Base-by-base conservation (phyloP, 331 rosid genomes). In the Arachis monticola region DNA sequence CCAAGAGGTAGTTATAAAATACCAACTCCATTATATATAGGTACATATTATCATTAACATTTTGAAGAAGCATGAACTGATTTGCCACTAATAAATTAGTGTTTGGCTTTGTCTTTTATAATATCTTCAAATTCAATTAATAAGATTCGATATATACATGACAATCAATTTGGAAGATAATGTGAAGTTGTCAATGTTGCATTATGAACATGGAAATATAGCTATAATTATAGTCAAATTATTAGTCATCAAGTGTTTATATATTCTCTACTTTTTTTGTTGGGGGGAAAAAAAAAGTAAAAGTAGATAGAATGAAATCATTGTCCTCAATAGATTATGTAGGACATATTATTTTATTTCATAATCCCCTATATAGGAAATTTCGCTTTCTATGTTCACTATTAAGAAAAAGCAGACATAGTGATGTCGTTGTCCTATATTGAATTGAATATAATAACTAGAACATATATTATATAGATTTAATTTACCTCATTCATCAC, bases 81-180 rank as follows among this genome's bases (percentile, higher is more conserved):
- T 35, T 52, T 8, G 63, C 22, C 53, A 38, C 70, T 10, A 50
- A 62, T 52, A 30, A 17, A 51, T 52, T 58, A 7, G 5, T 52
- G 79, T 63, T 12, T 74, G 32, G 22, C 31, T 74, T 63, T 42
- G 27, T 57, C 57, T 27, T 63, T 72, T 67, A 44, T 60, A 72
- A 44, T 60, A 72, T 72, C 4, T 59, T 64, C 45, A 74, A 40
- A 2, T 35, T 35, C 40, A 35, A 35, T 35, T 35, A 35, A 5
- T 10, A 48, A 11, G 75, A 9, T 48, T 40, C 58, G 45, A 30
- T 48, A 22, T 48, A 67, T 67, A 35, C 40, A 47, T 47, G 72
- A 44, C 73, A 5, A 44, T 59, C 73, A 31, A 11, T 44, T 41
- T 75, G 59, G 64, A 66, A 66, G 73, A 66, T 66, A 73, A 40